A percentile compares a stretch with the other conserved stretches of the same genome.
Evolutionary conservation across 495 filamentous ascomycete species (phyloP).

Genomic region (Chaetomium fimeti): DNA sequence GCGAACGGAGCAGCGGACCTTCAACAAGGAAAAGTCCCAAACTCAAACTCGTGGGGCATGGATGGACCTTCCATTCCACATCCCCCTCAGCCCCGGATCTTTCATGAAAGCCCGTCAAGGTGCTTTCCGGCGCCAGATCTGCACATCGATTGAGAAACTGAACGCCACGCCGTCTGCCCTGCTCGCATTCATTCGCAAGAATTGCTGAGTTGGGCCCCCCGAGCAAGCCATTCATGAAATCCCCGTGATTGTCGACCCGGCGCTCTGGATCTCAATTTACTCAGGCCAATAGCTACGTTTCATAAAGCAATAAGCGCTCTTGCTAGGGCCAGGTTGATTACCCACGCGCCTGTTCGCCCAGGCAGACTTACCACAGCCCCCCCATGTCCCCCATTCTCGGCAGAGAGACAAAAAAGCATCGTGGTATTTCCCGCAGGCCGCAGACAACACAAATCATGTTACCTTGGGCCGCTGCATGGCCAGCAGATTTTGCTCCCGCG

Average conservation of each 20-base stretch:
- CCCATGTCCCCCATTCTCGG: no score
- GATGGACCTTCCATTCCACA: no score
- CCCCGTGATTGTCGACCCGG: not conserved
- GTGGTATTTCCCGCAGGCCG: not conserved
- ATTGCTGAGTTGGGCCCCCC: not conserved
- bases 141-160: not conserved
- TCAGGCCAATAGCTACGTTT: not conserved
- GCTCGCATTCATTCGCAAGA: not conserved
- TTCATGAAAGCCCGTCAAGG: not conserved
- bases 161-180: not conserved
- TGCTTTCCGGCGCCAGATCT: not conserved
- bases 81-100: no score
- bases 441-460: not conserved
- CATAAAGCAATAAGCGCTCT: no score
- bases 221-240: not conserved
- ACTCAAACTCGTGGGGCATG: no score
- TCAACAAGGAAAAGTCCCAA: no score
- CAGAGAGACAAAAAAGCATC: not conserved
- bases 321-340: not conserved
- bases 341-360: not conserved
- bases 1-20: not conserved
- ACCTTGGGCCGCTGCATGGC: not conserved
- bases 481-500: not conserved
- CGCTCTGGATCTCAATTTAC: not conserved
- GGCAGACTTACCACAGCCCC: not conserved